Evolutionary conservation across 108 stramenopile species (phyloP), one percentile per base, ranked within the genome.

Genomic region (Nannochloropsis salina): DNA sequence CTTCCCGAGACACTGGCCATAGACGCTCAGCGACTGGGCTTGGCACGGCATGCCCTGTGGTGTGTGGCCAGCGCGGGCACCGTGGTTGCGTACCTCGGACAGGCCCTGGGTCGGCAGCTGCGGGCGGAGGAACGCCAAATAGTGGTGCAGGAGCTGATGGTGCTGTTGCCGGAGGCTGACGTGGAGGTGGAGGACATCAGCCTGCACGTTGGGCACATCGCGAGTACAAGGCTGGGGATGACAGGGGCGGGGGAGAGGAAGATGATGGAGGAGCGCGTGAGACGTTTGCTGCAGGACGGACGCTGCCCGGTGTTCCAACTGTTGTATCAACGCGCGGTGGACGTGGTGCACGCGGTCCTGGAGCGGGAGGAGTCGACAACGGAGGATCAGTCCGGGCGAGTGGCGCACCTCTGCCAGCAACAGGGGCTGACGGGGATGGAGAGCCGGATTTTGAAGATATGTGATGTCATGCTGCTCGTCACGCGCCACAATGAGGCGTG

Each of bases 351-450:
- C n/a, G 61, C 61, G 15, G 61, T 6, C 20, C n/a, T 74, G 61
- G n/a, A n/a, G n/a, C 61, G 61, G 0, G 61, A 74, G 61, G 8
- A 15, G 61, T 15, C 61, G 61, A 74, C n/a, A n/a, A 74, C 6
- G 6, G 61, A n/a, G 61, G 61, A 74, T 4, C 2, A 74, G 61
- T n/a, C 61, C 15, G 3, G 61, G 4, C 20, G n/a, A n/a, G 8
- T 74, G 3, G 8, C 15, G n/a, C 15, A 3, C 20, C 61, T n/a
- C 20, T 74, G 61, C n/a, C n/a, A n/a, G 61, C 61, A n/a, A 74
- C 61, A 74, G 61, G 61, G 61, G 4, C n/a, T 74, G 61, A 74
- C n/a, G 61, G 61, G 61, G n/a, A n/a, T 74, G 61, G 61, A 74
- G 6, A n/a, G 61, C 4, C n/a, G 61, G 61, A 74, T 74, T 74